phyloP scores from a whole-genome alignment of 768 basidiomycete species.

The Podaxis carcinomalis region DNA sequence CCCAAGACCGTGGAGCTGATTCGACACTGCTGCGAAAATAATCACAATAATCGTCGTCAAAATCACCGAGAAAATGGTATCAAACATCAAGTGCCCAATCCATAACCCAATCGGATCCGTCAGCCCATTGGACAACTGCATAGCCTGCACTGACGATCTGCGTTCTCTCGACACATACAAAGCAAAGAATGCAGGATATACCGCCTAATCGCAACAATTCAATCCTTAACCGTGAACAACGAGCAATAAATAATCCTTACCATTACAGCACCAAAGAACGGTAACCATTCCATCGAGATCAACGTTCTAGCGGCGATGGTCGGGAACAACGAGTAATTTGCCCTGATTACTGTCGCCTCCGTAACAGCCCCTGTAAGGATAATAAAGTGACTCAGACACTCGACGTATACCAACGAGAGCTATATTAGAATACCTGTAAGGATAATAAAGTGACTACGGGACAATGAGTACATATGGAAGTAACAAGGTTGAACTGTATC shows the following conservation, averaged over 20 bases:
- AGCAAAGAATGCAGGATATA: constrained; percentile 80
- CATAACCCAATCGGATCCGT: constrained; percentile 67
- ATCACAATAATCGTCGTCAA: constrained; percentile 61
- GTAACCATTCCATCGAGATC: constrained; percentile 65
- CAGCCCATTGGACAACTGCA: constrained; percentile 78
- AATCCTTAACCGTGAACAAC: neutral
- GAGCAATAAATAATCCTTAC: constrained; percentile 29
- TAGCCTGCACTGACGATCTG: constrained; percentile 69
- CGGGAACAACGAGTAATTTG: constrained; percentile 58
- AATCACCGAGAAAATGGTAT: constrained; percentile 55
- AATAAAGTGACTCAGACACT: too few relatives aligned
- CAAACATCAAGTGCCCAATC: constrained; percentile 78
- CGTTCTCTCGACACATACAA: constrained; percentile 75
- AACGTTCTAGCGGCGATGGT: constrained; percentile 51
- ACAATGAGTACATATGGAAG: too few relatives aligned
- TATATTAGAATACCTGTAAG: too few relatives aligned
- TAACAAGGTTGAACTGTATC: too few relatives aligned
- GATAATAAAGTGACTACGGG: too few relatives aligned
- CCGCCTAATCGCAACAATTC: constrained; percentile 38
- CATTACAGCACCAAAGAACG: constrained; percentile 72
- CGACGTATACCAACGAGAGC: too few relatives aligned
- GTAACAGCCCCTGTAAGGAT: too few relatives aligned
- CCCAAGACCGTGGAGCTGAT: constrained; percentile 68
- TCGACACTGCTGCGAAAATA: constrained; percentile 49
- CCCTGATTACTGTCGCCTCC: constrained; percentile 48